A percentile compares a stretch with the other conserved stretches of the same genome.
Conservation (phyloP, 108 stramenopile genomes). For the Nitzschia palea region DNA sequence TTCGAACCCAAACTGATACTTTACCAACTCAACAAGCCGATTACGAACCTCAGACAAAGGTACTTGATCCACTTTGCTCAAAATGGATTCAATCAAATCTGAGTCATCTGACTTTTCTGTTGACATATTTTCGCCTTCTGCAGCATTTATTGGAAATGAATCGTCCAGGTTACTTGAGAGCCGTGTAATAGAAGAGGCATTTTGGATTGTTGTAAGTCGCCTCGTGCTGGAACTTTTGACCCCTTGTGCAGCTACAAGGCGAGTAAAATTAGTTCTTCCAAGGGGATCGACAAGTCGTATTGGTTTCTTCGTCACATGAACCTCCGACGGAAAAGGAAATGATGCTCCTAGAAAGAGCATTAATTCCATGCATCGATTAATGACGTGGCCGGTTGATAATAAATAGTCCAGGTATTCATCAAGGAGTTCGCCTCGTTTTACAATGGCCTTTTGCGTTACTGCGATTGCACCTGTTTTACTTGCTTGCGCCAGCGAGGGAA, state of each 20-base stretch:
- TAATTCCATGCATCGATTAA: constrained; percentile 71
- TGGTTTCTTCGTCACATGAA: constrained; percentile 17
- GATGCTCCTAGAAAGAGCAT: constrained; percentile 77
- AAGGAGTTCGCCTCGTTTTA: constrained; percentile 65
- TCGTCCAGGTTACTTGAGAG: constrained; percentile 1
- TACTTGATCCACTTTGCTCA: constrained; percentile 64
- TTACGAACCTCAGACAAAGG: constrained; percentile 70
- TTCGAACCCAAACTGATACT: constrained; percentile 80
- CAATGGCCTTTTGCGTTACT: constrained; percentile 60
- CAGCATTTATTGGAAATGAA: neutral
- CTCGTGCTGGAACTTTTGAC: neutral
- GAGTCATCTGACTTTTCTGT: neutral
- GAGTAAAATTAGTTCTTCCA: constrained; percentile 44
- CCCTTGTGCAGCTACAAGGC: constrained; percentile 18
- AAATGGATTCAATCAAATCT: constrained; percentile 22
- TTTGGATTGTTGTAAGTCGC: neutral
- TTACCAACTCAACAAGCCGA: constrained; percentile 65
- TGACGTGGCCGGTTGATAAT: constrained; percentile 51
- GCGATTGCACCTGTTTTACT: constrained; percentile 69
- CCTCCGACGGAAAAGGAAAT: constrained; percentile 57
- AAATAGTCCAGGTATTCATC: constrained; percentile 74
- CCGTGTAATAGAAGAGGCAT: too few species aligned
- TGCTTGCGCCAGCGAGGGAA: constrained; percentile 78
- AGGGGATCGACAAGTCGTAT: constrained; percentile 42
- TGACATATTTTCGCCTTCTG: neutral